Evolutionary conservation across 169 alveolate species (phyloP).

Genomic region (Eimeria sp.): DNA sequence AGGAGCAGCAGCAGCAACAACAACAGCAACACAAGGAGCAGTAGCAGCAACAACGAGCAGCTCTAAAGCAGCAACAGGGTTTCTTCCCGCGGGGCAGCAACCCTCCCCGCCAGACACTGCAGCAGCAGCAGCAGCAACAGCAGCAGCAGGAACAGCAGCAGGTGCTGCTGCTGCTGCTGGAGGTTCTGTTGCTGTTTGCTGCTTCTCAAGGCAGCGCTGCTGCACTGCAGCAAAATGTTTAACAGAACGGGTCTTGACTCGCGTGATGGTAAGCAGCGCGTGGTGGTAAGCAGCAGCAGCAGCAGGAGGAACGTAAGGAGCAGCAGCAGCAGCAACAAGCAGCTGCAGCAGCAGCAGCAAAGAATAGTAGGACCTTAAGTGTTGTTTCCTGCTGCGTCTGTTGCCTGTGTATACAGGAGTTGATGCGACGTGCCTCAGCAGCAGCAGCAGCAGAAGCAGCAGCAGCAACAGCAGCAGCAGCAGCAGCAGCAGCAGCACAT

Average conservation of each 20-base stretch:
- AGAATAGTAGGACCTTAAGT: background rate
- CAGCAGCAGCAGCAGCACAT: slow-evolving; percentile 17
- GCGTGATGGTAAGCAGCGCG: slow-evolving; percentile 31
- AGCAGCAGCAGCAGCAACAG: slow-evolving; percentile 16
- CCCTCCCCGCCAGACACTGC: slow-evolving; percentile 3
- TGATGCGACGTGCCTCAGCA: slow-evolving; percentile 1
- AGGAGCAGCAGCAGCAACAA: slow-evolving; percentile 37
- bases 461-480: slow-evolving; percentile 37
- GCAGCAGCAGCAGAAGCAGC: background rate
- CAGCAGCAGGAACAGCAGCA: slow-evolving; percentile 4
- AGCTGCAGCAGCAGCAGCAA: slow-evolving; percentile 4
- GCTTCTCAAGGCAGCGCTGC: slow-evolving; percentile 25
- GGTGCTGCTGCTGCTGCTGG: slow-evolving; percentile 10
- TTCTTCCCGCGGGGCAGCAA: background rate
- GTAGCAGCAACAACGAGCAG: slow-evolving; percentile 13
- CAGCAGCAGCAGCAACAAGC: slow-evolving; percentile 13
- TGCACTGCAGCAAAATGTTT: slow-evolving; percentile 44
- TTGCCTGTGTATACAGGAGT: background rate
- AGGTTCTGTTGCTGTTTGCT: background rate
- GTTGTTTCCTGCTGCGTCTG: background rate
- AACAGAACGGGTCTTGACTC: background rate
- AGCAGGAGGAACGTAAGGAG: background rate
- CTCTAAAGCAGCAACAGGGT: slow-evolving; percentile 16
- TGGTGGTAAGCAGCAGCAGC: slow-evolving; percentile 21
- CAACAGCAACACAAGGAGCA: slow-evolving; percentile 41